These are phyloP conservation scores for Dendrobium nobile DNA, from an alignment of 106 monocot genomes.

Conservation along the genomic window DNA sequence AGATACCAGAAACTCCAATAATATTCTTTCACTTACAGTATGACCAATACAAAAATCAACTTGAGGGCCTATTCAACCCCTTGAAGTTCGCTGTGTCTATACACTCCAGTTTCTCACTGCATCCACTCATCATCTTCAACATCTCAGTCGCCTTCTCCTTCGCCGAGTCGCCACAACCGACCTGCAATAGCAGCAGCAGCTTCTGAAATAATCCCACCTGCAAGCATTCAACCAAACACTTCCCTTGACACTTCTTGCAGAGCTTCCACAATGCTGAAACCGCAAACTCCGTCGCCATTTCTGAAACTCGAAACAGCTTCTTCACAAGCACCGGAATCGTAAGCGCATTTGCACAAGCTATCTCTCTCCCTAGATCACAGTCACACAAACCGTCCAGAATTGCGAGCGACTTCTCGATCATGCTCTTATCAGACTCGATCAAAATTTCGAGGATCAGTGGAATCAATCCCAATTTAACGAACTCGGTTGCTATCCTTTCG, in stretches of 20 bases:
- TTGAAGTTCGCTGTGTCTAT: constrained; percentile 38
- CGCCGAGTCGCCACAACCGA: constrained; percentile 31
- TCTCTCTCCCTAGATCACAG: constrained; percentile 13
- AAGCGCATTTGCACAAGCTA: constrained; percentile 17
- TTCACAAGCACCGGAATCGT: constrained; percentile 44
- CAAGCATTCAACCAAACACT: constrained; percentile 33
- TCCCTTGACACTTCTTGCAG: constrained; percentile 15
- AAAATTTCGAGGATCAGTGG: constrained; percentile 40
- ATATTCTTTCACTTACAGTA: no score
- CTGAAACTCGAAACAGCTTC: constrained; percentile 45
- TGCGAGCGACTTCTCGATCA: constrained; percentile 42
- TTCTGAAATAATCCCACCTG: constrained; percentile 69
- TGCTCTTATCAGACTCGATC: constrained; percentile 54
- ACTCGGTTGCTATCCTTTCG: constrained; percentile 8
- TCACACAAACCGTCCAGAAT: constrained; percentile 24
- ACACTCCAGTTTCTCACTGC: constrained; percentile 33
- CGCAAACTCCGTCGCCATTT: constrained; percentile 29
- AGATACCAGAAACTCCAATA: no score
- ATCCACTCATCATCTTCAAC: constrained; percentile 51
- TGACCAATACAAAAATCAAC: not conserved
- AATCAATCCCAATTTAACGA: constrained; percentile 35
- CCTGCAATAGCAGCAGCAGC: constrained; percentile 54
- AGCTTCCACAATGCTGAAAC: constrained; percentile 43
- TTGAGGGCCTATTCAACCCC: constrained; percentile 35
- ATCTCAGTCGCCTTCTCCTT: constrained; percentile 56